Percentiles rank a stretch among this genome's conserved stretches.
These are phyloP conservation scores for Aspergillus sclerotialis DNA, from an alignment of 2,329 filamentous ascomycete genomes.

Conservation along the genomic window DNA sequence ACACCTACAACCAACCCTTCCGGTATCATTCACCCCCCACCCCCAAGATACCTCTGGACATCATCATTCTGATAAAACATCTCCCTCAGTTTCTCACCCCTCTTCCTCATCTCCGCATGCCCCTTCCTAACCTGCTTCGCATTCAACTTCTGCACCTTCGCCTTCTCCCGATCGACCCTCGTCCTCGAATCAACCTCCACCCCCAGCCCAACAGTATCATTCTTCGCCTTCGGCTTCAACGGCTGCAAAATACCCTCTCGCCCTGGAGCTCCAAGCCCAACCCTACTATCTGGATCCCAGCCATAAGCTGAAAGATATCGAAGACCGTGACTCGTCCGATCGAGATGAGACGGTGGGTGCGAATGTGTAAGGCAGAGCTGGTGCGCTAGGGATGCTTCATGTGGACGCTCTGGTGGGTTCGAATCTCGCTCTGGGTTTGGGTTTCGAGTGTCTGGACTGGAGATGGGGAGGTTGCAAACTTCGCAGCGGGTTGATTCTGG, in stretches of 20 bases:
- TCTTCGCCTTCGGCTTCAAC: slow-evolving; percentile 64
- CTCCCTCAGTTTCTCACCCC: slow-evolving; percentile 56
- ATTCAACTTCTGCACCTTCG: slow-evolving; percentile 50
- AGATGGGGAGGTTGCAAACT: slow-evolving; percentile 55
- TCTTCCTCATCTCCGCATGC: slow-evolving; percentile 56
- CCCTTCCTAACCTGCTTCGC: slow-evolving; percentile 63
- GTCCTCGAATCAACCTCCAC: slow-evolving; percentile 31
- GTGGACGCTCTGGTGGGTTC: slow-evolving; percentile 16
- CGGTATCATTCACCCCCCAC: slow-evolving; percentile 2
- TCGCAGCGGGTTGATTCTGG: slow-evolving; percentile 36
- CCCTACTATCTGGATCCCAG: slow-evolving; percentile 55
- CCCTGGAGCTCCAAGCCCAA: slow-evolving; percentile 63
- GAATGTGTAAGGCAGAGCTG: slow-evolving; percentile 51
- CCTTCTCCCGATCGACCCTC: slow-evolving; percentile 29
- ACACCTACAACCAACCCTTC: neutral
- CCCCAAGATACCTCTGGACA: slow-evolving; percentile 64
- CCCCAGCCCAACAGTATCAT: slow-evolving; percentile 69
- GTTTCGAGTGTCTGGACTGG: slow-evolving; percentile 15
- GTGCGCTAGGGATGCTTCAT: slow-evolving; percentile 49
- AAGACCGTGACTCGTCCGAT: slow-evolving; percentile 50
- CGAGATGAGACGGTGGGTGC: slow-evolving; percentile 52
- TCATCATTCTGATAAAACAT: slow-evolving; percentile 72
- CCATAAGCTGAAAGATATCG: slow-evolving; percentile 52
- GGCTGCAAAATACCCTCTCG: slow-evolving; percentile 67
- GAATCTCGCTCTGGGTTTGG: neutral